These are phyloP conservation scores for Wickerhamomyces subpelliculosus DNA, from an alignment of 805 yeast genomes.

Conservation along the genomic window DNA sequence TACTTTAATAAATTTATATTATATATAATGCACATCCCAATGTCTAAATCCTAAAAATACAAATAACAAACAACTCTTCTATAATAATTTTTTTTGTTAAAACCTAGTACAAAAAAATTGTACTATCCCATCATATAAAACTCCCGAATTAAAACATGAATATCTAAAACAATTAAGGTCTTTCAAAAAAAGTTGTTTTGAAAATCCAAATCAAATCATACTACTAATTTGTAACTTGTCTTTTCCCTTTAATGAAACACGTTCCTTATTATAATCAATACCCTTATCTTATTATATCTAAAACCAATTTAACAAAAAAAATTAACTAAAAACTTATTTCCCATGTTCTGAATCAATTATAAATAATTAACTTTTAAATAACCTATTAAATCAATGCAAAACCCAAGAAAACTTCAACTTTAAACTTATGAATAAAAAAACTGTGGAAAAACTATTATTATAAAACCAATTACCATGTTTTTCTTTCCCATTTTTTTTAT, in stretches of 20 bases:
- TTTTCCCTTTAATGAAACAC: too few species aligned
- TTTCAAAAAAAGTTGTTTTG: too few species aligned
- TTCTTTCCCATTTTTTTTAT: neutral
- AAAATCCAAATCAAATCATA: too few species aligned
- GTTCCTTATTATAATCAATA: neutral
- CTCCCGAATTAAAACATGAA: neutral
- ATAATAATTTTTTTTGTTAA: constrained; percentile 5
- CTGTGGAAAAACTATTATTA: neutral
- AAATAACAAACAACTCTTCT: constrained; percentile 15
- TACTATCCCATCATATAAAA: neutral
- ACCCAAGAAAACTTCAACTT: constrained; percentile 1
- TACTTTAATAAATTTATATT: neutral
- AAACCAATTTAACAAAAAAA: neutral
- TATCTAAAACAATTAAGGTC: neutral
- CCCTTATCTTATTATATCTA: neutral
- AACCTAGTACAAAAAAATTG: neutral
- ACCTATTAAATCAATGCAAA: constrained; percentile 1
- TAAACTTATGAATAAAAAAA: neutral
- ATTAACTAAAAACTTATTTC: neutral
- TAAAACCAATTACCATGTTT: too few species aligned
- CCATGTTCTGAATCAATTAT: constrained; percentile 1
- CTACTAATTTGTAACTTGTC: too few species aligned
- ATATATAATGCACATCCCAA: constrained; percentile 13
- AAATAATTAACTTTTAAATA: neutral
- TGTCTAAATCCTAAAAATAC: constrained; percentile 17